Evolutionary conservation across 768 basidiomycete species (phyloP), one percentile per base, ranked within the genome.

Genomic region (Obba rivulosa): DNA sequence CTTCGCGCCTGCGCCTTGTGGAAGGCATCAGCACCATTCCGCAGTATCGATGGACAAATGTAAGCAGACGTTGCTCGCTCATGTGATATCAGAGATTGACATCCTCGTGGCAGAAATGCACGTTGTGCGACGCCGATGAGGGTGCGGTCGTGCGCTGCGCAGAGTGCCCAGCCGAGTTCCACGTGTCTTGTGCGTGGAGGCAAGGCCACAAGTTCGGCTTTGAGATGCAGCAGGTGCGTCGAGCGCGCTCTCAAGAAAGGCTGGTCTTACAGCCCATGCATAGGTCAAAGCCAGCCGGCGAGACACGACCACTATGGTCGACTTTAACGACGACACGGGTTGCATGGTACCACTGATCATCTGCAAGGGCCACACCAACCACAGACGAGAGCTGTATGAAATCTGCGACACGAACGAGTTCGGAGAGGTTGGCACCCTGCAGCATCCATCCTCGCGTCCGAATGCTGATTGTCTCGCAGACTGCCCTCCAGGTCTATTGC

Each of bases 141-240:
- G 95, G 95, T 7, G 89, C 90, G 3, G 85, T 87, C 35, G 73
- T 94, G 23, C 79, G 81, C 37, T 99, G 96, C 69, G 77, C 70
- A 36, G 92, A 92, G 58, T 97, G 96, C 62, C 65, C 69, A 14
- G 79, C 75, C 44, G 81, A 87, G 55, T 92, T 85, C 63, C 96
- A 99, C 63, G 74, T 84, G 8, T 84, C 90, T 0, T 99, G 96
- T 64, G 96, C 92, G 17, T 97, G 91, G 89, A 78, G 75, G 45
- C 72, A 81, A 35, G 86, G 86, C 0, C 81, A 86, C 69, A 85
- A 75, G 55, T 93, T 98, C 56, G 93, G 91, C 23, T 96, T 99
- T 65, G 94, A 98, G 69, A 79, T 98, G 35, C 85, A 86, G 58
- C 77, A 85, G 31, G 92, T 87, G 55, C 61, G 85, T 68, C 8